Evolutionary conservation across 768 basidiomycete species (phyloP).

Genomic region (Cubamyces lactineus): DNA sequence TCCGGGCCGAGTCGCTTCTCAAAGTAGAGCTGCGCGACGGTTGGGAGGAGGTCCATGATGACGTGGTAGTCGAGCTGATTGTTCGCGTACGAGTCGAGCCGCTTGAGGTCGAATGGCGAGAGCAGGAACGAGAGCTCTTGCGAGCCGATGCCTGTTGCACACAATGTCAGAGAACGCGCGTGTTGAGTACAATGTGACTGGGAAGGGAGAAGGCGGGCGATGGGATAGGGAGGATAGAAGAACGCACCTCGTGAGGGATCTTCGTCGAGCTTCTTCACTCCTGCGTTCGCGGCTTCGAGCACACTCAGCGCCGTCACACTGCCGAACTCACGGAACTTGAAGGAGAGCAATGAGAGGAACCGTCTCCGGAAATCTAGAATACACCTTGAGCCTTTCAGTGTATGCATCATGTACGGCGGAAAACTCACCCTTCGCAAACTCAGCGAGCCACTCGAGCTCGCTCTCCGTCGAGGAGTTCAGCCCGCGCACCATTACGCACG

Average conservation of each 20-base stretch:
- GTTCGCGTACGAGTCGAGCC: slow-evolving; percentile 93
- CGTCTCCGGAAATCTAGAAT: slow-evolving; percentile 87
- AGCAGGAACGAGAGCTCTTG: slow-evolving; percentile 64
- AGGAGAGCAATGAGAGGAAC: slow-evolving; percentile 88
- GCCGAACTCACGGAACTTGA: slow-evolving; percentile 93
- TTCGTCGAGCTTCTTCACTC: slow-evolving; percentile 51
- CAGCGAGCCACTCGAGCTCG: slow-evolving; percentile 81
- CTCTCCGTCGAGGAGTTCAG: slow-evolving; percentile 66
- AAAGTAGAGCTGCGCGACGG: slow-evolving; percentile 82
- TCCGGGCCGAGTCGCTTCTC: slow-evolving; percentile 68
- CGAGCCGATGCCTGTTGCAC: slow-evolving; percentile 44
- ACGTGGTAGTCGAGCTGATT: slow-evolving; percentile 97
- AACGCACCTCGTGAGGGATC: slow-evolving; percentile 43
- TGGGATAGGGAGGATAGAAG: neutral
- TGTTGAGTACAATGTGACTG: neutral
- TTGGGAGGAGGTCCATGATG: slow-evolving; percentile 88
- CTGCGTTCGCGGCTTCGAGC: slow-evolving; percentile 78
- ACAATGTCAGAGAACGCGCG: slow-evolving; percentile 11
- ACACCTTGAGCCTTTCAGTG: neutral
- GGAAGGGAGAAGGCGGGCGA: no score
- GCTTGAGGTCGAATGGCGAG: slow-evolving; percentile 94
- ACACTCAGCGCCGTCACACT: slow-evolving; percentile 86
- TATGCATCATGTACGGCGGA: no score
- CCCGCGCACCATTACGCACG: slow-evolving; percentile 92
- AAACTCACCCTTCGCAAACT: slow-evolving; percentile 79